Percentiles rank a stretch among this genome's conserved stretches.
Evolutionary conservation across 495 filamentous ascomycete species (phyloP).

Genomic region (Aspergillus saccharolyticus): DNA sequence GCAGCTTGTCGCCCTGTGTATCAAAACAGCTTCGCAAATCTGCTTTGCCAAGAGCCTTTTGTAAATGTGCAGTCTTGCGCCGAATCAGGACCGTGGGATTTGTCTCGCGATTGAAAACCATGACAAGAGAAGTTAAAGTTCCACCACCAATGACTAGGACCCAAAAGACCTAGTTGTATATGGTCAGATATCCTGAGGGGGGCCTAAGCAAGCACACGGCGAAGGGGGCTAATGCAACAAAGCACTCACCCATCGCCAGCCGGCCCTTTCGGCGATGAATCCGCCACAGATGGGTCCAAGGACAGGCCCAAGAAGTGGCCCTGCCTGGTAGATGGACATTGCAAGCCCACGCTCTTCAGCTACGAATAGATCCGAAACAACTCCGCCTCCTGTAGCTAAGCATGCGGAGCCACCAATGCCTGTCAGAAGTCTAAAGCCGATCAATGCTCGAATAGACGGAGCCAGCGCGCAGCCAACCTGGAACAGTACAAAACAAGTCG

Average conservation of each 20-base stretch:
- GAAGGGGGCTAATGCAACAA: too few species aligned
- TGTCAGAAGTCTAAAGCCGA: constrained; percentile 49
- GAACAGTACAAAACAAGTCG: constrained; percentile 48
- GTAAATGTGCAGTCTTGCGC: constrained; percentile 42
- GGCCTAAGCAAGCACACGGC: background rate
- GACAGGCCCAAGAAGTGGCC: constrained; percentile 43
- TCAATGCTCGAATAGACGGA: constrained; percentile 41
- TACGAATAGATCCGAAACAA: constrained; percentile 50
- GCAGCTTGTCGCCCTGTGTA: background rate
- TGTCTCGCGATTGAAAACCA: constrained; percentile 43
- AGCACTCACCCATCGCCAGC: constrained; percentile 51
- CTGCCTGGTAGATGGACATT: constrained; percentile 22
- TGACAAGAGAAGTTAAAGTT: constrained; percentile 30
- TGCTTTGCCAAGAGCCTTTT: constrained; percentile 32
- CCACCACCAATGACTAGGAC: constrained; percentile 47
- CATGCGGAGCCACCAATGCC: constrained; percentile 46
- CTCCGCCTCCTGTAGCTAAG: constrained; percentile 49
- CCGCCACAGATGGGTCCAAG: constrained; percentile 47
- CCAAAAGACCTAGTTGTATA: constrained; percentile 33
- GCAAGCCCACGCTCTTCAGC: constrained; percentile 45
- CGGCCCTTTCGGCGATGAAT: constrained; percentile 43
- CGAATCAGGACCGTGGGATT: constrained; percentile 49
- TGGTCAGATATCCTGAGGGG: background rate
- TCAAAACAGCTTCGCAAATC: constrained; percentile 24
- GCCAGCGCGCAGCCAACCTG: constrained; percentile 47